Evolutionary conservation across 305 asterid species (phyloP), one percentile per base, ranked within the genome.

Genomic region (Rubia tinctorum): DNA sequence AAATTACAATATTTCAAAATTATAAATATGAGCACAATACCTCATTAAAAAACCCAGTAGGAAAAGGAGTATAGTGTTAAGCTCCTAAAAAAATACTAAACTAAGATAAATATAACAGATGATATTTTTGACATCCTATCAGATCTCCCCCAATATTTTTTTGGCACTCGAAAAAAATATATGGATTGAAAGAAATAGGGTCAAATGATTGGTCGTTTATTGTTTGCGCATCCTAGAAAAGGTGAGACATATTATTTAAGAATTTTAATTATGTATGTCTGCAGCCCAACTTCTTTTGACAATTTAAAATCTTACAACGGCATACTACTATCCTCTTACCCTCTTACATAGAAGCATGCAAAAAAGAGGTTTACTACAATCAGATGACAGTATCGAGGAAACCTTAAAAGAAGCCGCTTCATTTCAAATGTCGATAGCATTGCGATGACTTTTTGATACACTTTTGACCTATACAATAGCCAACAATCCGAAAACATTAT

Each of bases 201-300:
- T 11, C 25, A 65, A 17, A 10, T 12, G 0, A 37, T 65, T 17
- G 49, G 70, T 7, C 6, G 30, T 3, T 2, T 66, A 0, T 2
- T 0, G 8, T 20, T 17, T 0, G 76, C n/a, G n/a, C n/a, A n/a
- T n/a, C n/a, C n/a, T n/a, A n/a, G n/a, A n/a, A n/a, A 68, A 7
- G 80, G 73, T 68, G 8, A 20, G 39, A n/a, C n/a, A 5, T 73
- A 62, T 14, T 69, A 62, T 5, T 8, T 76, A 0, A 6, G 69
- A 0, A 1, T 75, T 0, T 7, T 79, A 5, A 6, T 77, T 3
- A 20, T 23, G 43, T 66, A 80, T 60, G 56, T 58, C 0, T 34
- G 71, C 4, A 49, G 20, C 0, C 76, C 61, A 55, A 73, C 42
- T 0, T 80, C 71, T 0, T 80, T 53, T 43, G 47, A 43, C 9